These are phyloP conservation scores for Oemleria cerasiformis DNA, from an alignment of 306 rosid species.

Conservation along the genomic window DNA sequence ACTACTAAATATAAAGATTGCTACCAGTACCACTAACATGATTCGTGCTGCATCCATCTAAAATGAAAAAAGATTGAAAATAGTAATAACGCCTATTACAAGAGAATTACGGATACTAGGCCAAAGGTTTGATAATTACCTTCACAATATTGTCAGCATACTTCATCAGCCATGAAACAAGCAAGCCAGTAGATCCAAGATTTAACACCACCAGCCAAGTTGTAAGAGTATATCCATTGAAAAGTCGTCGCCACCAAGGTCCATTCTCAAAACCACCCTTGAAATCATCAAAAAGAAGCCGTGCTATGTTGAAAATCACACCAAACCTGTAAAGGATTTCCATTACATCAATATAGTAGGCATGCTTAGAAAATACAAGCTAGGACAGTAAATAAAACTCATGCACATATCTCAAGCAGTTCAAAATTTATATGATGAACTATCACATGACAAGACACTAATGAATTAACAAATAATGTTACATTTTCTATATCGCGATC, in stretches of 20 bases:
- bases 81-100: background rate
- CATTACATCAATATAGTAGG: background rate
- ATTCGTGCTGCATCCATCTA: background rate
- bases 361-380: too few relatives aligned
- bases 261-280: conserved; percentile 88
- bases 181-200: conserved; percentile 93
- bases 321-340: conserved; percentile 67
- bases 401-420: background rate
- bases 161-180: conserved; percentile 96
- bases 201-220: conserved; percentile 92
- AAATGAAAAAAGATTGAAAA: background rate
- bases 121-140: conserved; percentile 34
- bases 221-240: conserved; percentile 74
- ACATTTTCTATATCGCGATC: background rate
- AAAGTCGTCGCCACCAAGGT: conserved; percentile 93
- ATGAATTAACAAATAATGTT: background rate
- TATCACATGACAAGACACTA: conserved; percentile 7
- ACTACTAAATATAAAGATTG: background rate
- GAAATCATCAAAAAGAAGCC: conserved; percentile 78
- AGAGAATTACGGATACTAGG: background rate
- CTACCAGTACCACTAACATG: background rate
- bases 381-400: background rate
- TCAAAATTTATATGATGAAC: background rate
- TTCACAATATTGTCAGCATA: conserved; percentile 96
- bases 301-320: conserved; percentile 79